Percentiles rank a stretch among this genome's conserved stretches.
phyloP scores from a whole-genome alignment of 108 stramenopile species.

The Cyclostephanos invisitatus region DNA sequence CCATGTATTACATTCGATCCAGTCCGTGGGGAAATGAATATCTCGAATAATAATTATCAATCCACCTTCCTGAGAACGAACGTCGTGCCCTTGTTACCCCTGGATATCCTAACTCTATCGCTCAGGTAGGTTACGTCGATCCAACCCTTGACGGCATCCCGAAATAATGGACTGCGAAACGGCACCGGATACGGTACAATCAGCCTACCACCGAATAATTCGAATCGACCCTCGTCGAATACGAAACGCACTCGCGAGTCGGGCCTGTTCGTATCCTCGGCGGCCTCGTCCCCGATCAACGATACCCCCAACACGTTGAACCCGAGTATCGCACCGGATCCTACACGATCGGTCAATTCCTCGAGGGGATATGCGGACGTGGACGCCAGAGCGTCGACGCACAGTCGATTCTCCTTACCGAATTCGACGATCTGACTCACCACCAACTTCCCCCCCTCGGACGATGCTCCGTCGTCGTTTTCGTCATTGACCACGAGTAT shows the following conservation, averaged over 20 bases:
- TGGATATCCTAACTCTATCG: constrained; percentile 47
- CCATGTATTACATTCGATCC: no score
- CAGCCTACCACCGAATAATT: constrained; percentile 47
- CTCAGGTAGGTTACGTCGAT: constrained; percentile 87
- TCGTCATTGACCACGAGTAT: constrained; percentile 51
- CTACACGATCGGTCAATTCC: constrained; percentile 73
- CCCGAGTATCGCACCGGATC: constrained; percentile 72
- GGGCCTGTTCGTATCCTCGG: constrained; percentile 63
- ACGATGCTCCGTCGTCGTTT: constrained; percentile 1
- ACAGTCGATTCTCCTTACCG: constrained; percentile 54
- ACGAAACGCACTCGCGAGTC: constrained; percentile 83
- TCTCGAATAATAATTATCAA: neutral
- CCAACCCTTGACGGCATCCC: constrained; percentile 89
- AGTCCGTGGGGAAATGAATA: no score
- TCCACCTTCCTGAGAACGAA: constrained; percentile 12
- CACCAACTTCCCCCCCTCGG: constrained; percentile 42
- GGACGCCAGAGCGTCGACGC: constrained; percentile 79
- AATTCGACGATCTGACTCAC: constrained; percentile 87
- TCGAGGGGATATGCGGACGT: constrained; percentile 79
- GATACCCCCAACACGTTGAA: constrained; percentile 82
- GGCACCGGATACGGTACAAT: constrained; percentile 90
- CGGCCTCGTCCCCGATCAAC: constrained; percentile 74
- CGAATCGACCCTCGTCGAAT: constrained; percentile 85
- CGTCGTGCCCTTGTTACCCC: constrained; percentile 25
- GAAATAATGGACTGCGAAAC: constrained; percentile 75